phyloP scores from a whole-genome alignment of 768 basidiomycete genomes.

The Epithele typhae region DNA sequence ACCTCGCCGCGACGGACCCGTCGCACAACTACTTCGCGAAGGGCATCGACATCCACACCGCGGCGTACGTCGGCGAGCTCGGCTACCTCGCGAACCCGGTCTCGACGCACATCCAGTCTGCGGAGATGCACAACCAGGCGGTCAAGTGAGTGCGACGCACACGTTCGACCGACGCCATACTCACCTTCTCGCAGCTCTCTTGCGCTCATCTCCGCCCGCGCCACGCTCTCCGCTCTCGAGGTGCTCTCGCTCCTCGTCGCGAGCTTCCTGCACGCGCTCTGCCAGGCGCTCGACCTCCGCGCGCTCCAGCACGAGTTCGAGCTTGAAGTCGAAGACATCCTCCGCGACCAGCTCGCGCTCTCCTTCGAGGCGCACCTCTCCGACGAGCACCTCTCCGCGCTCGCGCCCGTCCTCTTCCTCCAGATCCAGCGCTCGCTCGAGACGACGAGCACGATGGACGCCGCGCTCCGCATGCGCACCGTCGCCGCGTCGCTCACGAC shows the following conservation, averaged over 20 bases:
- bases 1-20: conserved; percentile 73
- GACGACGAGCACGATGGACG: conserved; percentile 69
- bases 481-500: conserved; percentile 61
- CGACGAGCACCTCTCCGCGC: conserved; percentile 25
- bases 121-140: conserved; percentile 92
- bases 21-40: conserved; percentile 81
- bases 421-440: conserved; percentile 55
- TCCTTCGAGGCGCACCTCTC: conserved; percentile 42
- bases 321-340: conserved; percentile 42
- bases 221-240: conserved; percentile 73
- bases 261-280: conserved; percentile 72
- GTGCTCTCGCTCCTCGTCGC: conserved; percentile 71
- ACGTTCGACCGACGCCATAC: conserved; percentile 11
- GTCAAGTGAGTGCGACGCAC: conserved; percentile 60
- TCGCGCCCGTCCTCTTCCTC: conserved; percentile 36
- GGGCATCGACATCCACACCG: conserved; percentile 80
- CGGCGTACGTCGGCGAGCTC: conserved; percentile 79
- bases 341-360: conserved; percentile 43
- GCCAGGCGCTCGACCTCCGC: conserved; percentile 85
- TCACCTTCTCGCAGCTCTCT: conserved; percentile 60
- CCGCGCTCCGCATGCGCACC: conserved; percentile 60
- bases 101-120: conserved; percentile 78
- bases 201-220: conserved; percentile 78
- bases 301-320: conserved; percentile 67
- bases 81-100: conserved; percentile 83